Percentiles rank a stretch among this genome's conserved stretches.
Evolutionary conservation across 1,284 basidiomycete genomes (phyloP).

Genomic region (Amylostereum areolatum): DNA sequence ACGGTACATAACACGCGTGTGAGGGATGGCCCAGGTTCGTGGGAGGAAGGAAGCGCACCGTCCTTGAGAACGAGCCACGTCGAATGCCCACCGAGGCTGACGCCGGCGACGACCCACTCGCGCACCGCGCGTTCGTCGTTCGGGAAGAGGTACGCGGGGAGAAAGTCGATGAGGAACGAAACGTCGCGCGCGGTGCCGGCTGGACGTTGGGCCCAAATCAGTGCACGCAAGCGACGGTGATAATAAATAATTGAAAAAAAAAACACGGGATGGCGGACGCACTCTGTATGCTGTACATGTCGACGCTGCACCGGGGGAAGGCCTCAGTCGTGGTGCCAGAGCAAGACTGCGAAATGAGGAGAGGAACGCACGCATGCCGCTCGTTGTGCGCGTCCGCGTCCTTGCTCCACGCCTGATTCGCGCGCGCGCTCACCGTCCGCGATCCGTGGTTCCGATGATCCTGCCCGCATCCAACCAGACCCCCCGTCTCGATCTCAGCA

Average conservation of each 20-base stretch:
- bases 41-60: constrained; percentile 34
- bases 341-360: not conserved
- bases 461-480: constrained; percentile 27
- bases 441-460: constrained; percentile 78
- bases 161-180: constrained; percentile 76
- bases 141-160: constrained; percentile 76
- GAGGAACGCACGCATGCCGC: constrained; percentile 54
- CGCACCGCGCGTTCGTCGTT: constrained; percentile 55
- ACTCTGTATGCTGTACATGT: constrained; percentile 74
- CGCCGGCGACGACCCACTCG: constrained; percentile 66
- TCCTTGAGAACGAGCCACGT: constrained; percentile 66
- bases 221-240: not conserved
- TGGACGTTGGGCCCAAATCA: constrained; percentile 18
- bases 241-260: not conserved
- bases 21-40: constrained; percentile 1
- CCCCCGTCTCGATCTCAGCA: not conserved
- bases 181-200: constrained; percentile 75
- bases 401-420: constrained; percentile 55
- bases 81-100: constrained; percentile 76
- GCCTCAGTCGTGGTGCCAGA: constrained; percentile 7
- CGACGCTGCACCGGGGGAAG: constrained; percentile 38
- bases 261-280: constrained; percentile 13
- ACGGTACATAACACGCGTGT: no score
- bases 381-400: constrained; percentile 43
- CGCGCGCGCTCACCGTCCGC: constrained; percentile 42